Percentiles rank a stretch among this genome's conserved stretches.
Conservation (phyloP, 1,284 basidiomycete species). For the Cutaneotrichosporon curvatum region DNA sequence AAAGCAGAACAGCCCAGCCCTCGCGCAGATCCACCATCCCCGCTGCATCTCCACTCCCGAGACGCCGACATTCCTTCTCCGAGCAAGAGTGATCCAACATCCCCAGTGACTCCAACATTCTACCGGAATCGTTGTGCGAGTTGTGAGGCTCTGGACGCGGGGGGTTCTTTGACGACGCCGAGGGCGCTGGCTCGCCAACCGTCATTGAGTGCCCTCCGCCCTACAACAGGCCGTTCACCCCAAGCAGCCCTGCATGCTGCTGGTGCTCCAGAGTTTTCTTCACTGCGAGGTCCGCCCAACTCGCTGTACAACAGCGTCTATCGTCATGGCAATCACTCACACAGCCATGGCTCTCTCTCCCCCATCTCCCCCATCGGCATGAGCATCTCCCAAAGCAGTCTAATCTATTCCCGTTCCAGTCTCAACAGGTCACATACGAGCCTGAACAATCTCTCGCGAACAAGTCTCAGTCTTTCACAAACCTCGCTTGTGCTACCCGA, state of each 20-base stretch:
- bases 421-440: conserved; percentile 2
- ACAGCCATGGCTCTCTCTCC: neutral
- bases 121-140: neutral
- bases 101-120: conserved; percentile 3
- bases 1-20: neutral
- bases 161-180: neutral
- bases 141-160: neutral
- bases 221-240: neutral
- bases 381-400: conserved; percentile 5
- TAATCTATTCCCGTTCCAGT: neutral
- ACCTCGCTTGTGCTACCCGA: conserved; percentile 14
- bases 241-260: neutral
- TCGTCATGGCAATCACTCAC: conserved; percentile 1
- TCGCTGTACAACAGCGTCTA: conserved; percentile 3
- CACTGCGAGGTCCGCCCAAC: conserved; percentile 2
- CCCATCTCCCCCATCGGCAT: conserved; percentile 4
- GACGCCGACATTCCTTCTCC: no score
- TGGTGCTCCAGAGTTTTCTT: neutral
- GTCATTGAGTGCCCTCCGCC: neutral
- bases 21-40: neutral
- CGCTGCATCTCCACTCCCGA: no score
- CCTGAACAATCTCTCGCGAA: conserved; percentile 5
- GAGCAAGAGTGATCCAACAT: neutral
- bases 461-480: conserved; percentile 13
- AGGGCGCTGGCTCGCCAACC: conserved; percentile 1